A percentile compares a stretch with the other conserved stretches of the same genome.
phyloP scores from a whole-genome alignment of 345 rosid genomes.

The Streptanthus diversifolius region DNA sequence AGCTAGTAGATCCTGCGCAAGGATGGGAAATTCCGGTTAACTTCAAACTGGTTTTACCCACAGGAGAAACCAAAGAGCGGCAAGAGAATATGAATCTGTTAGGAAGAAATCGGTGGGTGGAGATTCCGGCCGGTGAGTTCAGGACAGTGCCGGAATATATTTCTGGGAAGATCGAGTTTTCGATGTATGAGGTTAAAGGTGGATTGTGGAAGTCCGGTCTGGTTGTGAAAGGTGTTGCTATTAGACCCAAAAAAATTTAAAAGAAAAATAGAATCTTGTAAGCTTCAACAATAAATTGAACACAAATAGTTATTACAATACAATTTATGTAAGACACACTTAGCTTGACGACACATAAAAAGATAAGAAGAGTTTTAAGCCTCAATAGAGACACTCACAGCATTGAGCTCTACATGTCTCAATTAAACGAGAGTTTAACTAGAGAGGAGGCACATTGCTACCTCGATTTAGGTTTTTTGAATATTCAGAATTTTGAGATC shows the following conservation, averaged over 20 bases:
- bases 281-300: neutral
- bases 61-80: constrained; percentile 38
- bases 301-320: too few relatives aligned
- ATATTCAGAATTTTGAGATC: too few relatives aligned
- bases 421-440: too few relatives aligned
- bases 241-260: constrained; percentile 41
- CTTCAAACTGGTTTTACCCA: constrained; percentile 41
- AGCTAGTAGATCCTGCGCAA: constrained; percentile 34
- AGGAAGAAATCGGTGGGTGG: constrained; percentile 42
- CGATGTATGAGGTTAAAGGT: constrained; percentile 40
- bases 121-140: constrained; percentile 49
- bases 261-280: neutral
- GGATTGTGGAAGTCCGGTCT: constrained; percentile 57
- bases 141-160: constrained; percentile 18
- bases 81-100: constrained; percentile 31
- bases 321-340: too few relatives aligned
- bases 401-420: too few relatives aligned
- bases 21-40: constrained; percentile 54
- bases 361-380: too few relatives aligned
- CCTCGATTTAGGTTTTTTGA: too few relatives aligned
- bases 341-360: too few relatives aligned
- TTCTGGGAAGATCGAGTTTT: constrained; percentile 43
- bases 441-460: too few relatives aligned
- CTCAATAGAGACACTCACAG: too few relatives aligned
- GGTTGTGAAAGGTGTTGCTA: constrained; percentile 43